A percentile compares a stretch with the other conserved stretches of the same genome.
Conservation (phyloP, 1,139 yeast species). For the Debaryomyces coudertii region DNA sequence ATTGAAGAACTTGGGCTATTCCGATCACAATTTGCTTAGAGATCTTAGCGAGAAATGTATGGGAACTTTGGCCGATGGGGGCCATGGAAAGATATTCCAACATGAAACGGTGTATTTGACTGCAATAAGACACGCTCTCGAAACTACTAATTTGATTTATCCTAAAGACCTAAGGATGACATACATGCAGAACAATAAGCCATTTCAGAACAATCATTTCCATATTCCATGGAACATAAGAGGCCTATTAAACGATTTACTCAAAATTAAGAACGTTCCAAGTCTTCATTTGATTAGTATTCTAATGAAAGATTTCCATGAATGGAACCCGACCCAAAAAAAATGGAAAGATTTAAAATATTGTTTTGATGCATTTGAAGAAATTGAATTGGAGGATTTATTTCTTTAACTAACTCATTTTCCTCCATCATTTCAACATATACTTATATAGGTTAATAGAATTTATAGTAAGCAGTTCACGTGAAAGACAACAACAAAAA, state of each 20-base stretch:
- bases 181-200: slow-evolving; percentile 3
- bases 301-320: slow-evolving; percentile 34
- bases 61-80: slow-evolving; percentile 29
- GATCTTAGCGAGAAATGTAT: slow-evolving; percentile 37
- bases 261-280: slow-evolving; percentile 41
- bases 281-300: slow-evolving; percentile 31
- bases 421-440: not conserved
- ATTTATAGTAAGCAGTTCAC: slow-evolving; percentile 7
- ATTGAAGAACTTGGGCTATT: slow-evolving; percentile 42
- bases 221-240: slow-evolving; percentile 46
- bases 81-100: slow-evolving; percentile 33
- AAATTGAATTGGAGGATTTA: slow-evolving; percentile 38
- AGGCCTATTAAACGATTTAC: slow-evolving; percentile 39
- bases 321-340: slow-evolving; percentile 45
- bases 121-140: slow-evolving; percentile 39
- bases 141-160: slow-evolving; percentile 37
- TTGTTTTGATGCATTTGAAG: slow-evolving; percentile 41
- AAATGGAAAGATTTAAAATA: slow-evolving; percentile 46
- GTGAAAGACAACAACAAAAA: slow-evolving; percentile 8
- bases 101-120: slow-evolving; percentile 31
- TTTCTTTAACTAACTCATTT: slow-evolving; percentile 15
- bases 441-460: not conserved
- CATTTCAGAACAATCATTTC: slow-evolving; percentile 21
- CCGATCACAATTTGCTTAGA: slow-evolving; percentile 35
- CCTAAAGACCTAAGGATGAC: slow-evolving; percentile 15